Percentiles rank a stretch among this genome's conserved stretches.
Evolutionary conservation across 768 basidiomycete genomes (phyloP).

Genomic region (Naganishia onofrii): DNA sequence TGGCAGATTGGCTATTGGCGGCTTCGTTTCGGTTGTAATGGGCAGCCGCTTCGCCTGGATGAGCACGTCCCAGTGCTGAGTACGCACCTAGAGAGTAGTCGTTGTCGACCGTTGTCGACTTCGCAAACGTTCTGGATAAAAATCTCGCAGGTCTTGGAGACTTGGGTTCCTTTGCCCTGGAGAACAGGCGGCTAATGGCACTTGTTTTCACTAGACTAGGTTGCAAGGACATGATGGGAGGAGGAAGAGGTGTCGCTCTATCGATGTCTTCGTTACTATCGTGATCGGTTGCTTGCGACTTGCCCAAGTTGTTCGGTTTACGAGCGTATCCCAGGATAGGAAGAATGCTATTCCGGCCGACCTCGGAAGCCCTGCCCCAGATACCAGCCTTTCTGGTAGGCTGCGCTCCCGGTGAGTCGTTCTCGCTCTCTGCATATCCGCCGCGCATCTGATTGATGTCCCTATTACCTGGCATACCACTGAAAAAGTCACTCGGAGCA

Average conservation of each 20-base stretch:
- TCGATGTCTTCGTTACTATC: neutral
- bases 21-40: neutral
- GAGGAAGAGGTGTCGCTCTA: neutral
- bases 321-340: neutral
- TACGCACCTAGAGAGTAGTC: neutral
- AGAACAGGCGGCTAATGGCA: neutral
- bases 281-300: neutral
- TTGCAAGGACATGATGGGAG: neutral
- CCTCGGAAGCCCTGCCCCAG: neutral
- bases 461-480: too few species aligned
- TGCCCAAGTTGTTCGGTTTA: neutral
- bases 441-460: neutral
- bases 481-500: conserved; percentile 8
- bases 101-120: conserved; percentile 5
- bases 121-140: neutral
- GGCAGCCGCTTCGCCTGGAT: neutral
- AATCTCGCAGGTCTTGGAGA: neutral
- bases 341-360: neutral
- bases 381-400: neutral
- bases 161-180: conserved; percentile 11
- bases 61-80: neutral
- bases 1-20: neutral
- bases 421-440: neutral
- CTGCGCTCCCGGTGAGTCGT: neutral
- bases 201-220: neutral